A percentile compares a stretch with the other conserved stretches of the same genome.
These are phyloP conservation scores for Saxispiralis lemnorum DNA, from an alignment of 495 filamentous ascomycete species.

Conservation along the genomic window DNA sequence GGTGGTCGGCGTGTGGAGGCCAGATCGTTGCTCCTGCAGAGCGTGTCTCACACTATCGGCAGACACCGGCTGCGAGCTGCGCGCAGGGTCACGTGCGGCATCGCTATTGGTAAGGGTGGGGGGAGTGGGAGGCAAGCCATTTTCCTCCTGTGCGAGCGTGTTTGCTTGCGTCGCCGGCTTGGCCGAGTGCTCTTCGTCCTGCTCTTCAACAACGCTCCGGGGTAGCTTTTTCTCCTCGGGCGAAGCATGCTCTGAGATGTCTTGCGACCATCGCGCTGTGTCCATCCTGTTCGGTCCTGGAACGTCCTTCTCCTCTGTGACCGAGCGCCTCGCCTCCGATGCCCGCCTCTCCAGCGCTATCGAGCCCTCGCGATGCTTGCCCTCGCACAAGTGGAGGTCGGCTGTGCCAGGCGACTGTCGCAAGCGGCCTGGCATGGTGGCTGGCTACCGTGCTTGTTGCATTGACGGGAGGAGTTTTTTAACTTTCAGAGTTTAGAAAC, in stretches of 20 bases:
- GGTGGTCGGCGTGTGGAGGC: constrained; percentile 17
- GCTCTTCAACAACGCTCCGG: not conserved
- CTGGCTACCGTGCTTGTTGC: not conserved
- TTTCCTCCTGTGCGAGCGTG: constrained; percentile 1
- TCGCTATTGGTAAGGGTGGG: constrained; percentile 11
- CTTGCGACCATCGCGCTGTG: not conserved
- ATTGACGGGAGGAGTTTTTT: too few relatives aligned
- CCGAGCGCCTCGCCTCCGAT: not conserved
- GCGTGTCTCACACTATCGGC: constrained; percentile 14
- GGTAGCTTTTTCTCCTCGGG: not conserved
- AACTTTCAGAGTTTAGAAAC: too few relatives aligned
- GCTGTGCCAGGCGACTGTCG: constrained; percentile 1
- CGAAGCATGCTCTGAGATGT: not conserved
- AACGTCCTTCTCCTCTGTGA: not conserved
- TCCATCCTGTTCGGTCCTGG: not conserved
- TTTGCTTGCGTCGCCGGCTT: not conserved
- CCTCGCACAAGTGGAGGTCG: not conserved
- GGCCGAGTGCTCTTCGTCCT: not conserved
- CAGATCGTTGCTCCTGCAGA: constrained; percentile 14
- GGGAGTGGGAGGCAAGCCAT: constrained; percentile 15
- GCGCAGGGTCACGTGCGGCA: not conserved
- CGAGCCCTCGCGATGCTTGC: not conserved
- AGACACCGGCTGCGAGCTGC: constrained; percentile 1
- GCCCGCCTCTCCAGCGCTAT: not conserved
- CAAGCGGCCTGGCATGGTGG: constrained; percentile 1